Evolutionary conservation across 768 basidiomycete genomes (phyloP), one percentile per base, ranked within the genome.

Genomic region (Termitomyces titanicus): DNA sequence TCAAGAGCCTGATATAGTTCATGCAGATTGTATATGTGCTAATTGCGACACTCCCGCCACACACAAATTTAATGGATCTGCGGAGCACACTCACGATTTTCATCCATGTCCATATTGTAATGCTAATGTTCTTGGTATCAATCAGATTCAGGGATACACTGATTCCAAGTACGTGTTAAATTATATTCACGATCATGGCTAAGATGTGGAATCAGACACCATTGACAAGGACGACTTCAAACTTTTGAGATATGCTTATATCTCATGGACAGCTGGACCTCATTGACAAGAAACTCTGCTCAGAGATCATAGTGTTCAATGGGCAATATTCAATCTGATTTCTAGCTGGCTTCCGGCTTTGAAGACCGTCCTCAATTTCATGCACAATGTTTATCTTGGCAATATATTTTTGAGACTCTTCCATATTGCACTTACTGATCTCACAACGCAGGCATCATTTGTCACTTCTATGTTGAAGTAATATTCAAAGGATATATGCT

Each of bases 1-100:
- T n/a, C n/a, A n/a, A n/a, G n/a, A n/a, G n/a, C 37, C 54, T 5
- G 55, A 57, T 5, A 48, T 35, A 0, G 56, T 70, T 6, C 65
- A 64, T 47, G 64, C 61, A 39, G 66, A 66, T 44, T 61, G 50
- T 22, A 55, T 63, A 17, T 68, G 64, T 27, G 47, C 47, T 5
- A 66, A 64, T 49, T 71, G 65, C 45, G 66, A 71, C 51, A 68
- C 62, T 0, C 68, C 66, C 13, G n/a, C n/a, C n/a, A n/a, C n/a
- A n/a, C n/a, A n/a, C n/a, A n/a, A n/a, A n/a, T n/a, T n/a, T n/a
- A n/a, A 53, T 34, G 69, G 66, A 22, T 51, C 57, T 10, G 63
- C 66, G 6, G 65, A 66, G 0, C 68, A 70, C 44, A 56, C 55
- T 9, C 54, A 60, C 27, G 59, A 69, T 24, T 42, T 64, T 25